Evolutionary conservation across 2,329 filamentous ascomycete species (phyloP).

Genomic region (Phaeoacremonium minimum): DNA sequence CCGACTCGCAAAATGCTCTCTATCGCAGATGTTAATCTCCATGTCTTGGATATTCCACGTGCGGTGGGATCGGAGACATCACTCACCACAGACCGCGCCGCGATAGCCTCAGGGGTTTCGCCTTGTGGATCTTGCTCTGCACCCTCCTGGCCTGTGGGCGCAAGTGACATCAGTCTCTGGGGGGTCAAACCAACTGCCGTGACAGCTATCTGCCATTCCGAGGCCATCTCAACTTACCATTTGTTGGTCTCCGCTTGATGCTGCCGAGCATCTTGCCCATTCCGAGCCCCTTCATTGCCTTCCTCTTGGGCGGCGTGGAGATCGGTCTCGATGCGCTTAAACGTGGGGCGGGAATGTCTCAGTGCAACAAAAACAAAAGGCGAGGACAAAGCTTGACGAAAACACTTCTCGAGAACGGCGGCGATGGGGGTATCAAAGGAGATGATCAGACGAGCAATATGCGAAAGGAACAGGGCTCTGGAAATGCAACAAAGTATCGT

Average conservation of each 20-base stretch:
- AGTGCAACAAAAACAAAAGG: too few relatives aligned
- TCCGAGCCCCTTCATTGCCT: slow-evolving; percentile 45
- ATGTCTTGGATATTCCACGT: slow-evolving; percentile 5
- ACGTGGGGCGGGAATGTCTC: too few relatives aligned
- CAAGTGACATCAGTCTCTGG: slow-evolving; percentile 12
- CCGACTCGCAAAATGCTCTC: slow-evolving; percentile 80
- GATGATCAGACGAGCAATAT: too few relatives aligned
- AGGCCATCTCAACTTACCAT: slow-evolving; percentile 4
- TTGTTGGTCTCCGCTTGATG: slow-evolving; percentile 43
- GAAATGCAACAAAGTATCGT: too few relatives aligned
- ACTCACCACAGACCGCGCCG: slow-evolving; percentile 62
- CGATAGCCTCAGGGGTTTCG: slow-evolving; percentile 65
- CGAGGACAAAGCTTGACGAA: too few relatives aligned
- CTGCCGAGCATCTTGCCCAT: slow-evolving; percentile 53
- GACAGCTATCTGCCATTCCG: neutral
- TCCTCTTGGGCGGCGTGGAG: slow-evolving; percentile 9
- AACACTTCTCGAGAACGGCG: too few relatives aligned
- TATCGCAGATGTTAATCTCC: slow-evolving; percentile 25
- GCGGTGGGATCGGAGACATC: slow-evolving; percentile 3
- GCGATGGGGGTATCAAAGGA: too few relatives aligned
- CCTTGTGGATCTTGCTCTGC: slow-evolving; percentile 24
- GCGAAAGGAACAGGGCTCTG: too few relatives aligned
- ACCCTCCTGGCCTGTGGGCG: slow-evolving; percentile 6
- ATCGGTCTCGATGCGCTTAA: too few relatives aligned
- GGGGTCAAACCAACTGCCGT: neutral